A percentile compares a stretch with the other conserved stretches of the same genome.
phyloP scores from a whole-genome alignment of 352 stramenopile genomes.

The Synura sp. region DNA sequence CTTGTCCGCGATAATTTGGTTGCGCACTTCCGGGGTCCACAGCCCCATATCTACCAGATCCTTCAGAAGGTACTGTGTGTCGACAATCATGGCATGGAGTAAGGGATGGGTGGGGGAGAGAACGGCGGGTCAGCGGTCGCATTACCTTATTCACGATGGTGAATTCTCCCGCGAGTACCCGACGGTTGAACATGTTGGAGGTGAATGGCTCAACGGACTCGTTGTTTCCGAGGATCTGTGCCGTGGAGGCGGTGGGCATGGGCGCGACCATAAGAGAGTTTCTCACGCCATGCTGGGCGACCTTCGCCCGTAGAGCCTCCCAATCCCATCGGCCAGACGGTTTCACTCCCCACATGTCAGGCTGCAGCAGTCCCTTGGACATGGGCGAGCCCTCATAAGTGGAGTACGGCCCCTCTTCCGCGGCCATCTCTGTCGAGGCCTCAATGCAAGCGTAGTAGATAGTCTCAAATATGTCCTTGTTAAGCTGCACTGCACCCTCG shows the following conservation, averaged over 20 bases:
- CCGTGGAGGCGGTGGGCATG: slow-evolving; percentile 98
- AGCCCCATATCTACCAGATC: slow-evolving; percentile 91
- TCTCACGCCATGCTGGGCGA: slow-evolving; percentile 88
- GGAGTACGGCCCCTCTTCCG: slow-evolving; percentile 87
- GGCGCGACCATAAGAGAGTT: slow-evolving; percentile 98
- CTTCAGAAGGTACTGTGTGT: slow-evolving; percentile 79
- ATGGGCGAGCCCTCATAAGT: slow-evolving; percentile 92
- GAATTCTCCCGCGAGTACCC: slow-evolving; percentile 97
- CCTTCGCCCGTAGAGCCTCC: slow-evolving; percentile 80
- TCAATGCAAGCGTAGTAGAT: slow-evolving; percentile 96
- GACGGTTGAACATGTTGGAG: slow-evolving; percentile 98
- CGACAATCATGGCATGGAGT: not conserved
- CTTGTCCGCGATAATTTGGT: slow-evolving; percentile 96
- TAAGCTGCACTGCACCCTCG: slow-evolving; percentile 76
- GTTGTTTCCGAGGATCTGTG: slow-evolving; percentile 86
- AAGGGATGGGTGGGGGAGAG: not conserved
- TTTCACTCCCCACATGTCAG: slow-evolving; percentile 96
- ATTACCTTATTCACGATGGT: slow-evolving; percentile 95
- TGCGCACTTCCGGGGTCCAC: slow-evolving; percentile 94
- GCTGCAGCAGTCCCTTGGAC: slow-evolving; percentile 94
- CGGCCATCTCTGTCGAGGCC: slow-evolving; percentile 85
- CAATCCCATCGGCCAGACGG: slow-evolving; percentile 91
- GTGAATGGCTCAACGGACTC: slow-evolving; percentile 98
- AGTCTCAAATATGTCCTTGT: slow-evolving; percentile 99
- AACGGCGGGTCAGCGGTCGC: not conserved